Conservation (phyloP, 305 asterid species). For the Fraxinus floribunda region DNA sequence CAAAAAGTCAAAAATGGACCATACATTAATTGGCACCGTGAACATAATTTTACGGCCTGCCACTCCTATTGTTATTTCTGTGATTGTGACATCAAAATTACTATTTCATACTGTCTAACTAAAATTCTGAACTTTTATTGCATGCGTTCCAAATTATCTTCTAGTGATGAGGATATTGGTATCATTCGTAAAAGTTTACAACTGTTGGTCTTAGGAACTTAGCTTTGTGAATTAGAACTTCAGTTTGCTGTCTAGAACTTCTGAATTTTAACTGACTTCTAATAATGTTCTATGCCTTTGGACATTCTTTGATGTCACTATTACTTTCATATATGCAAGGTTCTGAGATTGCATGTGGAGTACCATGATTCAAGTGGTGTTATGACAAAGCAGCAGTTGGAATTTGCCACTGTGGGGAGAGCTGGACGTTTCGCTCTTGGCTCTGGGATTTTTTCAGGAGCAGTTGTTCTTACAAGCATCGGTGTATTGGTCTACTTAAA, state of each 20-base stretch:
- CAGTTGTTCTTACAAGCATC: conserved; percentile 59
- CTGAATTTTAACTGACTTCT: not conserved
- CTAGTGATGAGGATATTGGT: not conserved
- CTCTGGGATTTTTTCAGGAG: conserved; percentile 65
- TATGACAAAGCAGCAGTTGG: conserved; percentile 23
- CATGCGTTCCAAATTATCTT: not conserved
- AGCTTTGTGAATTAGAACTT: not conserved
- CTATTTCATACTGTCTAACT: not conserved
- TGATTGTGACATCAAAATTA: not conserved
- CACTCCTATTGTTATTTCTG: not conserved
- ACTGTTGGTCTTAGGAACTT: not conserved
- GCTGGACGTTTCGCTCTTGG: conserved; percentile 26
- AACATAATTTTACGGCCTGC: not conserved
- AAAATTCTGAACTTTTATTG: not conserved
- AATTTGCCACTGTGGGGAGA: conserved; percentile 30
- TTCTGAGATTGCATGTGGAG: conserved; percentile 71
- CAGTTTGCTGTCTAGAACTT: not conserved
- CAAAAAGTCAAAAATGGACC: not conserved
- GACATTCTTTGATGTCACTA: conserved; percentile 3
- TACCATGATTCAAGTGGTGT: conserved; percentile 31
- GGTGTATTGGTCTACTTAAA: conserved; percentile 62
- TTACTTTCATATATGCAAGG: conserved; percentile 37
- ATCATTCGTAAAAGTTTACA: conserved; percentile 1
- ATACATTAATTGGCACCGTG: not conserved
- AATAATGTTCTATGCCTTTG: not conserved